Percentiles rank a stretch among this genome's conserved stretches.
phyloP scores from a whole-genome alignment of 306 rosid genomes.

The Rosa rugosa region DNA sequence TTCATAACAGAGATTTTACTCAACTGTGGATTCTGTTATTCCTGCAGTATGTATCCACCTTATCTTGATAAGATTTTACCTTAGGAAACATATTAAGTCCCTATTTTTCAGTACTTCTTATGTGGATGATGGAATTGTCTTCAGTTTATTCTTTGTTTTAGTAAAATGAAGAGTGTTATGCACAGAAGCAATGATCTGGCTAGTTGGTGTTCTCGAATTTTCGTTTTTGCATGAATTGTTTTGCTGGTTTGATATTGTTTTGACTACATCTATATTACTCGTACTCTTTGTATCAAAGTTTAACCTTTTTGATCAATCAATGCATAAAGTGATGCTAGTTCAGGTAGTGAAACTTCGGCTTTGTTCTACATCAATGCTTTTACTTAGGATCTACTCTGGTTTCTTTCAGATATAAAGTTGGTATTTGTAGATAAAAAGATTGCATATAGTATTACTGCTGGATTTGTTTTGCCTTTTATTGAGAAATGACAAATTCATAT shows the following conservation, averaged over 20 bases:
- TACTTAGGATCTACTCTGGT: not conserved
- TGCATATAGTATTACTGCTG: not conserved
- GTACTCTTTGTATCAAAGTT: not conserved
- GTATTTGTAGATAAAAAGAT: not conserved
- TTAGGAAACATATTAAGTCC: not conserved
- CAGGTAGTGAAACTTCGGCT: not conserved
- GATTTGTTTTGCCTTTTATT: not conserved
- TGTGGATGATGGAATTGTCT: not conserved
- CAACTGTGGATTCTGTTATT: not conserved
- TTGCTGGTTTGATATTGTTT: not conserved
- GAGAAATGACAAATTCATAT: not conserved
- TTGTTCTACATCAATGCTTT: not conserved
- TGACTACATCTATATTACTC: not conserved
- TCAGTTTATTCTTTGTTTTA: not conserved
- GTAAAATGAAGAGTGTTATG: not conserved
- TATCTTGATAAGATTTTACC: not conserved
- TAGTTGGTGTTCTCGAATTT: not conserved
- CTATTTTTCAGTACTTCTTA: not conserved
- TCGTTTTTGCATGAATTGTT: not conserved
- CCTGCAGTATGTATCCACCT: not conserved
- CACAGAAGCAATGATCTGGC: not conserved
- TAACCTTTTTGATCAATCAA: not conserved
- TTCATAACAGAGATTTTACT: not conserved
- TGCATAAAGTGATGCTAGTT: not conserved
- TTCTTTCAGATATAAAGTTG: not conserved